These are phyloP conservation scores for Apiotrichum montevideense DNA, from an alignment of 1,284 basidiomycete genomes.

Conservation along the genomic window DNA sequence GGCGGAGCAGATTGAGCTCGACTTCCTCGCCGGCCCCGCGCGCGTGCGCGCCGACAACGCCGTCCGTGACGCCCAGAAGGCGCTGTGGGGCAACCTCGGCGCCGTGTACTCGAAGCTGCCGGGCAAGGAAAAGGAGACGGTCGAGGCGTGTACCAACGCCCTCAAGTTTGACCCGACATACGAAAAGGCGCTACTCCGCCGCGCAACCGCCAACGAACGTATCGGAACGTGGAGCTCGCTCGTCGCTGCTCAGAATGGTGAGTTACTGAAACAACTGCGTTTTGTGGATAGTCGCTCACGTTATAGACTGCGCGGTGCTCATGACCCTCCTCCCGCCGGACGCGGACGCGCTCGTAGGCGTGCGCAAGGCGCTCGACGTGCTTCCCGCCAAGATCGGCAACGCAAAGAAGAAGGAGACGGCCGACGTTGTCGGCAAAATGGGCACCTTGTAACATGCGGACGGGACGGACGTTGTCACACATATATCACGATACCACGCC, in stretches of 20 bases:
- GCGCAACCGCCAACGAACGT: conserved; percentile 75
- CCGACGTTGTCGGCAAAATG: conserved; percentile 9
- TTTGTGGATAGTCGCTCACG: not conserved
- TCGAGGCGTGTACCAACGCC: conserved; percentile 53
- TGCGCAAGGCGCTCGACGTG: conserved; percentile 7
- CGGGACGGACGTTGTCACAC: too few relatives aligned
- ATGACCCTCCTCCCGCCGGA: conserved; percentile 11
- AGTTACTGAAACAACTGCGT: not conserved
- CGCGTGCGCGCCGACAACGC: conserved; percentile 25
- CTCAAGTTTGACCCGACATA: conserved; percentile 77
- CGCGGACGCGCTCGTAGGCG: conserved; percentile 1
- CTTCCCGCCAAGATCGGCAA: conserved; percentile 7
- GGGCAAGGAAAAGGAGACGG: conserved; percentile 42
- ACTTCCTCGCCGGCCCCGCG: conserved; percentile 11
- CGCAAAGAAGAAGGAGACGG: conserved; percentile 6
- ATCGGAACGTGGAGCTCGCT: conserved; percentile 77
- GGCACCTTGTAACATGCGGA: not conserved
- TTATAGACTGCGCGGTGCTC: conserved; percentile 7
- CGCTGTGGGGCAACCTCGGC: conserved; percentile 40
- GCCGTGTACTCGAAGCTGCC: conserved; percentile 47
- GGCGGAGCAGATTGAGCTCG: conserved; percentile 27
- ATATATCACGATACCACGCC: too few relatives aligned
- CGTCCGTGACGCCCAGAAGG: conserved; percentile 31
- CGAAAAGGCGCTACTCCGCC: conserved; percentile 78
- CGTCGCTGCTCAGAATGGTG: conserved; percentile 56